phyloP scores from a whole-genome alignment of 1,139 yeast species.

The Sugiyamaella sp. region DNA sequence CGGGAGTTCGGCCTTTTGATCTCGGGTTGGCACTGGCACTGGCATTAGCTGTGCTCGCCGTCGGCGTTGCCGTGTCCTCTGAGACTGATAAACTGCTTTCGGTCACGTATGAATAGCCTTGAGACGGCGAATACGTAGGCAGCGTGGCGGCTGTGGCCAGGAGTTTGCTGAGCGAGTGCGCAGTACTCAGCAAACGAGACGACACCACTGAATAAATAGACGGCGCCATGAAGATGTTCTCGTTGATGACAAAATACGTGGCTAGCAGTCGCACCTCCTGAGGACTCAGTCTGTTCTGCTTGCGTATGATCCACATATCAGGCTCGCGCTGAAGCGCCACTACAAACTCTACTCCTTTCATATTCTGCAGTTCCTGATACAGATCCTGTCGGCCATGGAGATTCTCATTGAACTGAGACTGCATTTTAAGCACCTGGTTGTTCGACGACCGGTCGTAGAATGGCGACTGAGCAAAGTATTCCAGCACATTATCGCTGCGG shows the following conservation, averaged over 20 bases:
- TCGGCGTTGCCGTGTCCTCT: slow-evolving; percentile 19
- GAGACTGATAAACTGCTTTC: slow-evolving; percentile 27
- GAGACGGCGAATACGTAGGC: slow-evolving; percentile 42
- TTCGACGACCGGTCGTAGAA: slow-evolving; percentile 93
- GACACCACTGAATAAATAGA: slow-evolving; percentile 56
- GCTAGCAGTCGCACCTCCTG: slow-evolving; percentile 57
- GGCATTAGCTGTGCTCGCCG: slow-evolving; percentile 14
- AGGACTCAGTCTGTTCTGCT: slow-evolving; percentile 66
- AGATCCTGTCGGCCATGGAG: slow-evolving; percentile 46
- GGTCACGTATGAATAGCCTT: slow-evolving; percentile 41
- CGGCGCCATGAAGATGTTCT: slow-evolving; percentile 92
- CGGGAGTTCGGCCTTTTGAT: slow-evolving; percentile 17
- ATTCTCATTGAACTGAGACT: slow-evolving; percentile 78
- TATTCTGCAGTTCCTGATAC: slow-evolving; percentile 61
- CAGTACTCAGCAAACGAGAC: slow-evolving; percentile 52
- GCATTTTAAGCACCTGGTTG: slow-evolving; percentile 95
- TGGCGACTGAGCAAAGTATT: slow-evolving; percentile 91
- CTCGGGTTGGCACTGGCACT: slow-evolving; percentile 5
- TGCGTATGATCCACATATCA: slow-evolving; percentile 87
- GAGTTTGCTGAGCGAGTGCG: slow-evolving; percentile 38
- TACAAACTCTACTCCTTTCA: slow-evolving; percentile 86
- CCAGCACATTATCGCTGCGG: slow-evolving; percentile 85
- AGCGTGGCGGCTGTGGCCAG: slow-evolving; percentile 40
- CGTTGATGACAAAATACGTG: slow-evolving; percentile 87
- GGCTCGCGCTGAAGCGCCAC: slow-evolving; percentile 80